Percentiles rank a stretch among this genome's conserved stretches.
These are phyloP conservation scores for Coemansia sp. DNA, from an alignment of 192 early-diverging fungal species.

Conservation along the genomic window DNA sequence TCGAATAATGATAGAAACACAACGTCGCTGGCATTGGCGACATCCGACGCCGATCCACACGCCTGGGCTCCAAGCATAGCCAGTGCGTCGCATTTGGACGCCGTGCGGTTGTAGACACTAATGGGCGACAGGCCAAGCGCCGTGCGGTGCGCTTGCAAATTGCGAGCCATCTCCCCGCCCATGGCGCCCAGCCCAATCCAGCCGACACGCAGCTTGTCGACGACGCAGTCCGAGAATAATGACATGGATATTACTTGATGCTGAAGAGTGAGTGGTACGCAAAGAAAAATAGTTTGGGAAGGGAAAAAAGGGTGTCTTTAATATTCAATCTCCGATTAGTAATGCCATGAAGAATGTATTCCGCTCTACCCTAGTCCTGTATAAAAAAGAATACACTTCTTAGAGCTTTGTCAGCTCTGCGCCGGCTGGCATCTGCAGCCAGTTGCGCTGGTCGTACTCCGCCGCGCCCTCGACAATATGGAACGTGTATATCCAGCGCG, in stretches of 20 bases:
- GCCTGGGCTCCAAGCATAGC: slow-evolving; percentile 46
- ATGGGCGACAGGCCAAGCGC: slow-evolving; percentile 35
- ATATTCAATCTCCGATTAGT: background rate
- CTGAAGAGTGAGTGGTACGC: background rate
- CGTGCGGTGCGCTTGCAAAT: slow-evolving; percentile 59
- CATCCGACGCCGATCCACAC: slow-evolving; percentile 34
- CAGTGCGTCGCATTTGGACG: slow-evolving; percentile 48
- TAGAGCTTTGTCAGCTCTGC: slow-evolving; percentile 32
- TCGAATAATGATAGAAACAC: slow-evolving; percentile 67
- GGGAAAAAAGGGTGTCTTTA: background rate
- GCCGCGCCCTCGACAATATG: slow-evolving; percentile 83
- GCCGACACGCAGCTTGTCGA: slow-evolving; percentile 37
- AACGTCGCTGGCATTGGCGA: slow-evolving; percentile 55
- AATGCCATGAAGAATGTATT: background rate
- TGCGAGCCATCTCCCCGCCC: slow-evolving; percentile 66
- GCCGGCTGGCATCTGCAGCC: slow-evolving; percentile 60
- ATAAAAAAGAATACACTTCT: background rate
- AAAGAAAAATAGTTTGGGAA: background rate
- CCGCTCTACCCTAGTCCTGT: background rate
- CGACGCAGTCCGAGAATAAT: background rate
- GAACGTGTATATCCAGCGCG: slow-evolving; percentile 94
- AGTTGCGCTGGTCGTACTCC: slow-evolving; percentile 78
- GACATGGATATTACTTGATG: background rate
- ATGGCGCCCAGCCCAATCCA: slow-evolving; percentile 70
- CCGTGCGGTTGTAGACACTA: slow-evolving; percentile 69